Conservation (phyloP, 2,329 filamentous ascomycete genomes). For the Monilinia vaccinii-corymbosi region DNA sequence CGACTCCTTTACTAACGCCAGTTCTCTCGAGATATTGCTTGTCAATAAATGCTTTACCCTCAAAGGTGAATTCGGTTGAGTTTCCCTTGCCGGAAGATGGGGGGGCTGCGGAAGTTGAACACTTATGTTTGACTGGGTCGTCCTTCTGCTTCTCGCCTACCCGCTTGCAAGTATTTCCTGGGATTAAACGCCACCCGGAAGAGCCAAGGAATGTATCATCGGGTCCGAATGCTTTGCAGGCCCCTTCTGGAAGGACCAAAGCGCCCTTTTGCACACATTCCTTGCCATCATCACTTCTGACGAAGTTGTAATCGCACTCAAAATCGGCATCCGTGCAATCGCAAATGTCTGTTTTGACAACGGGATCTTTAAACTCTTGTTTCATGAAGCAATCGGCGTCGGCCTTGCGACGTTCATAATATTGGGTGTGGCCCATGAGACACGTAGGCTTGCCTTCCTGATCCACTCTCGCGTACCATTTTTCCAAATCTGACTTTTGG, state of each 20-base stretch:
- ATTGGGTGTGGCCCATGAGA: slow-evolving; percentile 93
- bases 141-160: slow-evolving; percentile 56
- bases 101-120: slow-evolving; percentile 48
- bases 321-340: slow-evolving; percentile 79
- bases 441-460: slow-evolving; percentile 74
- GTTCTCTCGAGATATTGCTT: slow-evolving; percentile 73
- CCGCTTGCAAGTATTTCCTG: slow-evolving; percentile 65
- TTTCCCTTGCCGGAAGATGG: slow-evolving; percentile 59
- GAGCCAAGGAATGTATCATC: slow-evolving; percentile 68
- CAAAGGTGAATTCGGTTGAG: slow-evolving; percentile 52
- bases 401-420: slow-evolving; percentile 75
- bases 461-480: slow-evolving; percentile 79
- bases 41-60: slow-evolving; percentile 43
- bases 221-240: slow-evolving; percentile 48
- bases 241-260: slow-evolving; percentile 58
- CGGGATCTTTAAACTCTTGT: slow-evolving; percentile 71
- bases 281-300: slow-evolving; percentile 53
- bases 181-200: slow-evolving; percentile 88
- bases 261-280: slow-evolving; percentile 56
- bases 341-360: slow-evolving; percentile 63
- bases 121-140: slow-evolving; percentile 64
- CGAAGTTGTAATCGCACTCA: slow-evolving; percentile 93
- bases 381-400: slow-evolving; percentile 83
- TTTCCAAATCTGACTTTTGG: slow-evolving; percentile 78
- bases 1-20: slow-evolving; percentile 50